These are phyloP conservation scores for Leucocoprinus sp. DNA, from an alignment of 768 basidiomycete species.

Conservation along the genomic window DNA sequence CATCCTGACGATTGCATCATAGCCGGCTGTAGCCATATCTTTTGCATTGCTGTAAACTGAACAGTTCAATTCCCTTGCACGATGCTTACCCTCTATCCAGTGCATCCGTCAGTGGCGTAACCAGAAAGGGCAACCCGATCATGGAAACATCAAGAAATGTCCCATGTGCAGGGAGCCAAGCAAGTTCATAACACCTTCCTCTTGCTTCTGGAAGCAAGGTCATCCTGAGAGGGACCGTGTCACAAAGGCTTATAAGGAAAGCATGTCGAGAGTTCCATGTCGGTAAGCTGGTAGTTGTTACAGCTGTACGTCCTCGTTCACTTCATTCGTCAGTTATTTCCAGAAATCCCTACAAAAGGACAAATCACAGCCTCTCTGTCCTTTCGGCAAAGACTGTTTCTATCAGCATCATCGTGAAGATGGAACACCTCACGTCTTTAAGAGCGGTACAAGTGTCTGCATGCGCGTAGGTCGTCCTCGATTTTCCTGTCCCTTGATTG, in stretches of 20 bases:
- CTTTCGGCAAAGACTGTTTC: constrained; percentile 77
- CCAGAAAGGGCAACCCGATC: constrained; percentile 41
- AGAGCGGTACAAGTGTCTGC: constrained; percentile 42
- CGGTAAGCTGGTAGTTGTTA: constrained; percentile 30
- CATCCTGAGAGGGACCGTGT: constrained; percentile 42
- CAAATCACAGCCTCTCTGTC: constrained; percentile 48
- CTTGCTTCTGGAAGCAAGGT: constrained; percentile 51
- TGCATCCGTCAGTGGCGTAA: constrained; percentile 79
- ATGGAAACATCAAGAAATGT: constrained; percentile 65
- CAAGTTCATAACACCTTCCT: constrained; percentile 66
- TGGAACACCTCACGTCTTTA: constrained; percentile 52
- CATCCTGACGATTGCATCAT: neutral
- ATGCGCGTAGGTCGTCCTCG: constrained; percentile 36
- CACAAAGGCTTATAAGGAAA: constrained; percentile 56
- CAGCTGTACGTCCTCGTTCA: neutral
- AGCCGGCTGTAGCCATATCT: constrained; percentile 74
- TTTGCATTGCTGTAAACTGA: constrained; percentile 55
- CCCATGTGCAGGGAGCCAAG: constrained; percentile 68
- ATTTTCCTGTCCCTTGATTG: constrained; percentile 1
- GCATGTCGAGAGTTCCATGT: constrained; percentile 67
- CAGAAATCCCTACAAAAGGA: constrained; percentile 35
- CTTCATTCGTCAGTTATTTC: constrained; percentile 46
- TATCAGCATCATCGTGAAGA: constrained; percentile 65
- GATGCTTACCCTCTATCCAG: constrained; percentile 25
- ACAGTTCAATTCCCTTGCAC: neutral